phyloP scores from a whole-genome alignment of 805 yeast genomes.

The Komagataella mondaviorum region DNA sequence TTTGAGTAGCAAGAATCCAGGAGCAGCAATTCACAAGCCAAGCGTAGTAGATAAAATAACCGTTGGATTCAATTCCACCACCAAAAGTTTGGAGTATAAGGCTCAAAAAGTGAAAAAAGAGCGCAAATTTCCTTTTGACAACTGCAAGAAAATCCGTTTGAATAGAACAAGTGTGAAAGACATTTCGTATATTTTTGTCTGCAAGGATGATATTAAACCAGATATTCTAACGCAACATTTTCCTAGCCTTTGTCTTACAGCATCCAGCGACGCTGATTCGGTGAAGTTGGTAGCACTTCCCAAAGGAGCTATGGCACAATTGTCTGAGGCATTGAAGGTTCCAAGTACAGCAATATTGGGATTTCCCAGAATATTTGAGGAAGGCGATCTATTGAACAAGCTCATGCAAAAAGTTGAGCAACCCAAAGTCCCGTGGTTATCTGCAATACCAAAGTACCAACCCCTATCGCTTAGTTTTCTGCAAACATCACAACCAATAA shows the following conservation, averaged over 20 bases:
- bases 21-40: conserved; percentile 12
- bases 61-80: conserved; percentile 45
- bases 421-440: conserved; percentile 29
- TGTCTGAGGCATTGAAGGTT: conserved; percentile 18
- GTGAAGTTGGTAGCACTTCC: conserved; percentile 54
- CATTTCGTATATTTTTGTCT: conserved; percentile 38
- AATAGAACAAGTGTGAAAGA: conserved; percentile 3
- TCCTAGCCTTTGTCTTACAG: conserved; percentile 39
- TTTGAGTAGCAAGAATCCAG: conserved; percentile 1
- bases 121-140: conserved; percentile 2
- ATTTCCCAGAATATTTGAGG: conserved; percentile 16
- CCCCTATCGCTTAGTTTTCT: conserved; percentile 27
- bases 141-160: conserved; percentile 6
- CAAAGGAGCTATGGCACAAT: conserved; percentile 18
- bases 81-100: conserved; percentile 29
- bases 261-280: conserved; percentile 19
- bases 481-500: conserved; percentile 31
- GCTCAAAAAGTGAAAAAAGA: conserved; percentile 11
- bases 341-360: conserved; percentile 22
- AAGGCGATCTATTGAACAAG: conserved; percentile 10
- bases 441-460: conserved; percentile 18
- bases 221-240: conserved; percentile 37
- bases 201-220: conserved; percentile 42
- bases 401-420: conserved; percentile 10
- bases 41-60: conserved; percentile 14